Conservation (phyloP, 2,329 filamentous ascomycete genomes). For the Ilyonectria mors-panacis region DNA sequence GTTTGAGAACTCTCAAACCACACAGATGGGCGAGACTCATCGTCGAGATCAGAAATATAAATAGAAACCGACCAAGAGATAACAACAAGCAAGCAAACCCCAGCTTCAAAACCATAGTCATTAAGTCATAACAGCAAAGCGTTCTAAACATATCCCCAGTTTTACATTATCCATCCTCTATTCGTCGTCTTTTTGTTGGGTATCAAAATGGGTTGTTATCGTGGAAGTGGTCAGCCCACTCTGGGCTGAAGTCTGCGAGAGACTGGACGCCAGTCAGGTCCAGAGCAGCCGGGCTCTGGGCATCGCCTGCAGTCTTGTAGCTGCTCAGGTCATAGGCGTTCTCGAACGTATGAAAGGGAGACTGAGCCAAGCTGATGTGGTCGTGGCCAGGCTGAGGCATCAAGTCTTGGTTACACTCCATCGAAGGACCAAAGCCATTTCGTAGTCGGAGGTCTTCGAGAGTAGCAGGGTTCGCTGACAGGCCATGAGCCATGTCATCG, state of each 20-base stretch:
- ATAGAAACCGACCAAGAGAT: slow-evolving; percentile 22
- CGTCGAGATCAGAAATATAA: background rate
- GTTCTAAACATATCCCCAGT: slow-evolving; percentile 43
- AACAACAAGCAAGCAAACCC: slow-evolving; percentile 28
- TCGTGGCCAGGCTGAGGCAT: slow-evolving; percentile 49
- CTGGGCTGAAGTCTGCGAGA: slow-evolving; percentile 46
- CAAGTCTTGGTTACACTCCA: slow-evolving; percentile 48
- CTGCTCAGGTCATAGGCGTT: slow-evolving; percentile 57
- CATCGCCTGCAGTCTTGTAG: slow-evolving; percentile 52
- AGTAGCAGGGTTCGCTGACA: slow-evolving; percentile 48
- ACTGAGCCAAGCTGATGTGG: slow-evolving; percentile 49
- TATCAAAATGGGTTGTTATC: slow-evolving; percentile 52
- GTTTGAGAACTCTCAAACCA: background rate
- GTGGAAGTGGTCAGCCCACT: slow-evolving; percentile 52
- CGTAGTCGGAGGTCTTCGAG: slow-evolving; percentile 48
- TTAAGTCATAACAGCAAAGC: slow-evolving; percentile 49
- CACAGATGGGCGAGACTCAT: slow-evolving; percentile 1
- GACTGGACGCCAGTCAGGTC: slow-evolving; percentile 45
- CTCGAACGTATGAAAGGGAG: slow-evolving; percentile 59
- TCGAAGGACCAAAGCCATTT: slow-evolving; percentile 48
- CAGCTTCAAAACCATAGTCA: slow-evolving; percentile 41
- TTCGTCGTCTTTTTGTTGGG: slow-evolving; percentile 38
- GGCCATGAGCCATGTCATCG: slow-evolving; percentile 60
- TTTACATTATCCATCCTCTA: slow-evolving; percentile 46
- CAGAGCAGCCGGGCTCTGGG: slow-evolving; percentile 46